Percentiles rank a stretch among this genome's conserved stretches.
Conservation (phyloP, 345 rosid genomes). For the Citropsis articulata region DNA sequence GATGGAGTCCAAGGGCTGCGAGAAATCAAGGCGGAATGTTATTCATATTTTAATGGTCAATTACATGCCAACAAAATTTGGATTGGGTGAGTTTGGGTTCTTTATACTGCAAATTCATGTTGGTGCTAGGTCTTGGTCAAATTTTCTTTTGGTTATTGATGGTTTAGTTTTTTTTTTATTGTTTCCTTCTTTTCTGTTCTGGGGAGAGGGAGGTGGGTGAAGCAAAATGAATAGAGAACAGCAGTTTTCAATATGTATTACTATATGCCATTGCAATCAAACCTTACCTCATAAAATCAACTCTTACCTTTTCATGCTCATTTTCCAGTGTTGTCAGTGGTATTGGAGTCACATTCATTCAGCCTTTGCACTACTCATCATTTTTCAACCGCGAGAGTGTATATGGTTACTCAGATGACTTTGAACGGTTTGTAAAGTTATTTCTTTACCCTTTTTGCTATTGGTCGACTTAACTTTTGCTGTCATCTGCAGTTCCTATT, state of each 20-base stretch:
- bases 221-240: not conserved
- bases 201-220: not conserved
- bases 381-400: slow-evolving; percentile 65
- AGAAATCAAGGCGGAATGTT: slow-evolving; percentile 57
- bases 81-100: slow-evolving; percentile 63
- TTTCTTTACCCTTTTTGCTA: slow-evolving; percentile 11
- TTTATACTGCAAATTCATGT: slow-evolving; percentile 4
- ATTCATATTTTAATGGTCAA: slow-evolving; percentile 78
- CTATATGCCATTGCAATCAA: not conserved
- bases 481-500: slow-evolving; percentile 8
- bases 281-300: slow-evolving; percentile 3
- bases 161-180: slow-evolving; percentile 5
- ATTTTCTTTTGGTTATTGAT: slow-evolving; percentile 2
- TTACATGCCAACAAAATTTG: slow-evolving; percentile 75
- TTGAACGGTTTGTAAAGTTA: slow-evolving; percentile 61
- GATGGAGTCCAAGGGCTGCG: slow-evolving; percentile 58
- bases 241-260: not conserved
- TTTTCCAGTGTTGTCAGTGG: slow-evolving; percentile 60
- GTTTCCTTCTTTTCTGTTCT: not conserved
- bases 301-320: slow-evolving; percentile 8
- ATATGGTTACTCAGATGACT: slow-evolving; percentile 75
- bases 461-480: slow-evolving; percentile 1
- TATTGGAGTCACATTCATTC: slow-evolving; percentile 75
- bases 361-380: slow-evolving; percentile 60
- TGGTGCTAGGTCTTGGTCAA: not conserved